Percentiles rank a stretch among this genome's conserved stretches.
These are phyloP conservation scores for Coprinopsis sp. DNA, from an alignment of 768 basidiomycete species.

Conservation along the genomic window DNA sequence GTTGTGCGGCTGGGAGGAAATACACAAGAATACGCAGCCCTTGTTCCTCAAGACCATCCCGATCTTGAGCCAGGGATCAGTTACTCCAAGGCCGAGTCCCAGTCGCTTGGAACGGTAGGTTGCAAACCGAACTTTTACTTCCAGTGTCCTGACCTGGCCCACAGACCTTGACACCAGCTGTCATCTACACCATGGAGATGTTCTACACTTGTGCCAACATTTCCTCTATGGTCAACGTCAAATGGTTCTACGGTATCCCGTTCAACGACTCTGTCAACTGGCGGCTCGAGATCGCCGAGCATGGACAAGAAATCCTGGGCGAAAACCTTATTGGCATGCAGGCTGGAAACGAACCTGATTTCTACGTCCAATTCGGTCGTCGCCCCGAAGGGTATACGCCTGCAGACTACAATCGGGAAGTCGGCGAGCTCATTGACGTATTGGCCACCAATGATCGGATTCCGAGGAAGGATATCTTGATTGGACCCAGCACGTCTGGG, in stretches of 20 bases:
- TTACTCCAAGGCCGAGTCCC: constrained; percentile 43
- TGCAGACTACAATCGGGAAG: constrained; percentile 4
- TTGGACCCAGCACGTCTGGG: constrained; percentile 58
- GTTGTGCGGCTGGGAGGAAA: constrained; percentile 76
- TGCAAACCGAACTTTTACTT: not conserved
- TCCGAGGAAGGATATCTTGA: constrained; percentile 33
- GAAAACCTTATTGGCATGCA: constrained; percentile 63
- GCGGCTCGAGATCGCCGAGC: constrained; percentile 52
- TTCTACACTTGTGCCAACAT: constrained; percentile 65
- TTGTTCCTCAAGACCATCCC: constrained; percentile 42
- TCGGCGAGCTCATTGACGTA: constrained; percentile 16
- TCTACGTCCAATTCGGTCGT: constrained; percentile 38
- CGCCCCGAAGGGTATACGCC: constrained; percentile 24
- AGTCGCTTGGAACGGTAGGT: constrained; percentile 38
- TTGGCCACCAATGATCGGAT: constrained; percentile 23
- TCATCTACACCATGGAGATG: constrained; percentile 60
- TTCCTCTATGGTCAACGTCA: constrained; percentile 51
- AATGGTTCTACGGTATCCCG: constrained; percentile 68
- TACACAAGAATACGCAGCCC: constrained; percentile 62
- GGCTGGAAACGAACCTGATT: constrained; percentile 66
- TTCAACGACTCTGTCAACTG: constrained; percentile 63
- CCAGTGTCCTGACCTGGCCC: not conserved
- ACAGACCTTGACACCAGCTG: constrained; percentile 64
- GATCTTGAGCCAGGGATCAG: constrained; percentile 32
- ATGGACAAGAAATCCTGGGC: constrained; percentile 64